These are phyloP conservation scores for Penicillium expansum DNA, from an alignment of 2,329 filamentous ascomycete genomes.

Conservation along the genomic window DNA sequence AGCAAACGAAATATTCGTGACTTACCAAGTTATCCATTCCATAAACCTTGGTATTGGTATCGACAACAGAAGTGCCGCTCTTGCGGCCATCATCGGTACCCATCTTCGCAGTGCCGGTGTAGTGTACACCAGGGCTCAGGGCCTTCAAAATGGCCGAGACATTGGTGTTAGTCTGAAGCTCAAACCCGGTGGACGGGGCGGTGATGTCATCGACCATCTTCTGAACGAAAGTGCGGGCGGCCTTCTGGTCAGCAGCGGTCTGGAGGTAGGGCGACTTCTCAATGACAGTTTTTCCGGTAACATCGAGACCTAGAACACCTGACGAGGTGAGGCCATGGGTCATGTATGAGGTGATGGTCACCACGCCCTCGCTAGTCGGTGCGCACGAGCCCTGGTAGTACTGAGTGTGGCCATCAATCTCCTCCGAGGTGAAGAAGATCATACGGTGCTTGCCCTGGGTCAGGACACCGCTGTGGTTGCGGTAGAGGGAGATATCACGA, in stretches of 20 bases:
- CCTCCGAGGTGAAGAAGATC: constrained; percentile 28
- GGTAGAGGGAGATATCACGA: constrained; percentile 26
- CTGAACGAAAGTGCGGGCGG: constrained; percentile 22
- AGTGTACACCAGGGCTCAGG: constrained; percentile 49
- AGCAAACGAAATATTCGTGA: not conserved
- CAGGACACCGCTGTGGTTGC: constrained; percentile 18
- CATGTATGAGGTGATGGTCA: constrained; percentile 27
- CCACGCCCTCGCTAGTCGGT: constrained; percentile 14
- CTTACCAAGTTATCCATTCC: constrained; percentile 61
- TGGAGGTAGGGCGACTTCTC: constrained; percentile 27
- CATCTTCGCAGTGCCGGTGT: constrained; percentile 58
- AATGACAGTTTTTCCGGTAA: constrained; percentile 26
- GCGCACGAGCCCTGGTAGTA: constrained; percentile 29
- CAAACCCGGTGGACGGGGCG: constrained; percentile 17
- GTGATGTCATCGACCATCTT: constrained; percentile 23
- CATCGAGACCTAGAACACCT: constrained; percentile 25
- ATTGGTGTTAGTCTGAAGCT: constrained; percentile 25
- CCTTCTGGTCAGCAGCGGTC: constrained; percentile 22
- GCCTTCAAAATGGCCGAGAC: constrained; percentile 23
- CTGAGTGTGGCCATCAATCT: constrained; percentile 24
- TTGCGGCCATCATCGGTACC: constrained; percentile 57
- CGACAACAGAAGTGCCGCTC: constrained; percentile 60
- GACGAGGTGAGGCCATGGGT: constrained; percentile 30
- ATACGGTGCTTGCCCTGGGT: constrained; percentile 28
- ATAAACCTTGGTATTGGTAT: constrained; percentile 62